Evolutionary conservation across 129 eudicot species (phyloP).

Genomic region (Oenanthe sinensis): DNA sequence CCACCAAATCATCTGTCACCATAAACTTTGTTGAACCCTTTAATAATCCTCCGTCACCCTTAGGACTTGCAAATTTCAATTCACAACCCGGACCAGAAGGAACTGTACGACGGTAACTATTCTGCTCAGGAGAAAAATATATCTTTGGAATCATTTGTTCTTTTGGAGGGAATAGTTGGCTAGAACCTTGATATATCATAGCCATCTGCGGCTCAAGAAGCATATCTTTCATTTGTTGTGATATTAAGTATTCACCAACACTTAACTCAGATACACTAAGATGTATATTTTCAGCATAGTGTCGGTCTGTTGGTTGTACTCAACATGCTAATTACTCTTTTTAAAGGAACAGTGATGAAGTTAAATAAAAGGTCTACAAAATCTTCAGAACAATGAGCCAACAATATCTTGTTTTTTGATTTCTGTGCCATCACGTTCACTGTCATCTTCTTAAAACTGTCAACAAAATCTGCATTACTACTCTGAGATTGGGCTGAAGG

Average conservation of each 20-base stretch:
- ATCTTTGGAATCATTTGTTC: no score
- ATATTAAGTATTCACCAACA: conserved; percentile 24
- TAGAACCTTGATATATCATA: conserved; percentile 14
- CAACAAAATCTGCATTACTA: background rate
- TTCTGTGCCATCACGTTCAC: conserved; percentile 29
- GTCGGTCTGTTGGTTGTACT: background rate
- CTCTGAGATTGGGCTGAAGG: background rate
- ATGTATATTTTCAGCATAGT: conserved; percentile 27
- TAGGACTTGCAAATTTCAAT: conserved; percentile 1
- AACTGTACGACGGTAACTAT: no score
- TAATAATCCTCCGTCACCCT: background rate
- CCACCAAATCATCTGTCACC: background rate
- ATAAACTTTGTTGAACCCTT: background rate
- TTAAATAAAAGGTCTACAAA: conserved; percentile 42
- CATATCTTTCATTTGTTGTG: conserved; percentile 22
- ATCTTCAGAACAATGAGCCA: conserved; percentile 28
- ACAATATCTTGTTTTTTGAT: conserved; percentile 29
- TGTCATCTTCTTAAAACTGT: background rate
- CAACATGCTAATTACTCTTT: conserved; percentile 12
- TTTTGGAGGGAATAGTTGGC: background rate
- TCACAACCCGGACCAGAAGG: no score
- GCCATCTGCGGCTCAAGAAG: conserved; percentile 22
- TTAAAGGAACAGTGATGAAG: conserved; percentile 34
- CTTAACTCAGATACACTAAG: conserved; percentile 23
- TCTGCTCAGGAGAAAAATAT: no score